Percentiles rank a stretch among this genome's conserved stretches.
phyloP scores from a whole-genome alignment of 169 alveolate species.

The Sarcocystis neurona region DNA sequence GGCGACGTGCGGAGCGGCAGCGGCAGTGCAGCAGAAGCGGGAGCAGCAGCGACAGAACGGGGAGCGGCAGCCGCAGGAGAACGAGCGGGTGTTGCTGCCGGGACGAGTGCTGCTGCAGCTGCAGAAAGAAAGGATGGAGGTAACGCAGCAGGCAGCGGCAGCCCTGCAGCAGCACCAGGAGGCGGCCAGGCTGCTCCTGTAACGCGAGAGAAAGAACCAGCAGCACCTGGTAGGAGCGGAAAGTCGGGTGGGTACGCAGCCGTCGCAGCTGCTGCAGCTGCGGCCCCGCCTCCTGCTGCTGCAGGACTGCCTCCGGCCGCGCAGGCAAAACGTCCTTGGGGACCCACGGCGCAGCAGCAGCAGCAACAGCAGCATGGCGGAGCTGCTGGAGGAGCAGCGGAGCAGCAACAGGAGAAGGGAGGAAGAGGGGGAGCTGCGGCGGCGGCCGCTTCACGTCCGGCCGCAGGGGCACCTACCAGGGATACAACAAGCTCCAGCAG shows the following conservation, averaged over 20 bases:
- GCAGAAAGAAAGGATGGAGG: background rate
- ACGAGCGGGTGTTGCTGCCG: background rate
- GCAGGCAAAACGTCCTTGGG: too few species aligned
- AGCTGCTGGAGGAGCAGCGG: background rate
- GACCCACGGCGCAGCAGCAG: constrained; percentile 25
- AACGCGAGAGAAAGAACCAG: background rate
- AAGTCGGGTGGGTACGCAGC: too few species aligned
- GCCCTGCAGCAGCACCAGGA: background rate
- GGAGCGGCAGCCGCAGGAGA: background rate
- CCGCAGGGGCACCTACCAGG: background rate
- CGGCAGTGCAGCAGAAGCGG: too few species aligned
- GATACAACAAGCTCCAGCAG: too few species aligned
- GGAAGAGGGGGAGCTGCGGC: too few species aligned
- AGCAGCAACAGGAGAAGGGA: constrained; percentile 11
- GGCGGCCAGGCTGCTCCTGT: background rate
- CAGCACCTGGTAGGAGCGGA: background rate
- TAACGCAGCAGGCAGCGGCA: constrained; percentile 1
- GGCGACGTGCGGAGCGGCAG: too few species aligned
- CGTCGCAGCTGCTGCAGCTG: too few species aligned
- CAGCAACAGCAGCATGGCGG: constrained; percentile 2
- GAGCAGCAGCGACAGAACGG: background rate
- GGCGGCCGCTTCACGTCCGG: too few species aligned
- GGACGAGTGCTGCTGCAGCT: background rate
- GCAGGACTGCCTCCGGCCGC: too few species aligned
- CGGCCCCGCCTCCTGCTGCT: too few species aligned